These are phyloP conservation scores for Kalanchoe fedtschenkoi DNA, from an alignment of 164 flowering plant species.

Conservation along the genomic window DNA sequence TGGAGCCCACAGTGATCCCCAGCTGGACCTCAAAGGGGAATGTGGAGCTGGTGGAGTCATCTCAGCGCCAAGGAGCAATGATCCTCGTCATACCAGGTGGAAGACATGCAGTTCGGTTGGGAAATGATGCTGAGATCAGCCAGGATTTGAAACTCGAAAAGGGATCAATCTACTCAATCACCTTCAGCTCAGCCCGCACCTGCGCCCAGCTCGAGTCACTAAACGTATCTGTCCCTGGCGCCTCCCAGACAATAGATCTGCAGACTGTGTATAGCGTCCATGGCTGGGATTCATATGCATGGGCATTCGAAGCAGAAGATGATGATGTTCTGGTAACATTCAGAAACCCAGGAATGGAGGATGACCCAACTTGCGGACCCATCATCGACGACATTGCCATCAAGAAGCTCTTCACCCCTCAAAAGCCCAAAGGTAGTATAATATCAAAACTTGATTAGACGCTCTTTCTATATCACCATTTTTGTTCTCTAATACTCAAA, in stretches of 20 bases:
- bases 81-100: conserved; percentile 89
- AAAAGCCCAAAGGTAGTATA: conserved; percentile 53
- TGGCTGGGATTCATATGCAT: conserved; percentile 89
- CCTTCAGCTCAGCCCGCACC: conserved; percentile 93
- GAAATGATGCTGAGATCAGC: conserved; percentile 83
- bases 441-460: background rate
- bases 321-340: conserved; percentile 38
- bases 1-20: conserved; percentile 43
- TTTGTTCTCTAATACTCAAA: background rate
- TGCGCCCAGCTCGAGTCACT: conserved; percentile 93
- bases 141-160: conserved; percentile 77
- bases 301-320: conserved; percentile 58
- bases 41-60: conserved; percentile 69
- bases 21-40: conserved; percentile 74
- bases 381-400: conserved; percentile 83
- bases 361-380: conserved; percentile 97
- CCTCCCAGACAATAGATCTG: conserved; percentile 73
- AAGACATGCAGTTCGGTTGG: conserved; percentile 63
- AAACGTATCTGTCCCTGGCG: conserved; percentile 64
- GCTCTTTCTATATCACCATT: background rate
- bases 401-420: conserved; percentile 82
- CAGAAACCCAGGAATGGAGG: conserved; percentile 85
- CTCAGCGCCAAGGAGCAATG: conserved; percentile 90
- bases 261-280: conserved; percentile 84
- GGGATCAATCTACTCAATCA: conserved; percentile 61